These are phyloP conservation scores for Agaricus sinodeliciosus DNA, from an alignment of 768 basidiomycete species.

Conservation along the genomic window DNA sequence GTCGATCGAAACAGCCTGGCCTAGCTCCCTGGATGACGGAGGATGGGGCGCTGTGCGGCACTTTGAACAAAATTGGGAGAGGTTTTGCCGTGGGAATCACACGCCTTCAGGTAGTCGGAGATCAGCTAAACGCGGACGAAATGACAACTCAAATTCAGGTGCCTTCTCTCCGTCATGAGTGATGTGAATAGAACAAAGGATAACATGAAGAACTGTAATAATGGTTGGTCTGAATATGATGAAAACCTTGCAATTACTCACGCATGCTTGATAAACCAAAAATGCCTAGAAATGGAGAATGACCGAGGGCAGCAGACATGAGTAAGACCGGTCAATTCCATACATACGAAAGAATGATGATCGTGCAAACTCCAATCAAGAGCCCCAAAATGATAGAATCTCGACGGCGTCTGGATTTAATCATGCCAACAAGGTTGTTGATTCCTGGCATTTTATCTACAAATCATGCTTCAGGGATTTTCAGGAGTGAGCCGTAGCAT, in stretches of 20 bases:
- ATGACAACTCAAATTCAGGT: slow-evolving; percentile 1
- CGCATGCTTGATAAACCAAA: not conserved
- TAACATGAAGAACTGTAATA: not conserved
- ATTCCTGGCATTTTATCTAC: slow-evolving; percentile 90
- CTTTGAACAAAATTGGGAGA: slow-evolving; percentile 66
- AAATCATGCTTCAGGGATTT: slow-evolving; percentile 3
- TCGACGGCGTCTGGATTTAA: slow-evolving; percentile 81
- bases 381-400: slow-evolving; percentile 87
- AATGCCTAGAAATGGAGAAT: not conserved
- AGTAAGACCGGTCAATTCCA: slow-evolving; percentile 26
- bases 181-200: not conserved
- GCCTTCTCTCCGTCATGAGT: not conserved
- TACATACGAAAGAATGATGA: slow-evolving; percentile 45
- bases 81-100: slow-evolving; percentile 49
- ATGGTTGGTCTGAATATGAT: not conserved
- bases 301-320: not conserved
- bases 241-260: not conserved
- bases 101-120: slow-evolving; percentile 13
- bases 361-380: slow-evolving; percentile 79
- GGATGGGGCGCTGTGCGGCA: slow-evolving; percentile 61
- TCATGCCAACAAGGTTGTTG: slow-evolving; percentile 86
- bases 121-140: slow-evolving; percentile 13
- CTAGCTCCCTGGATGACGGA: slow-evolving; percentile 24
- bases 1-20: slow-evolving; percentile 61
- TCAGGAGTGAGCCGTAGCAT: not conserved